These are phyloP conservation scores for Trebouxiophyceae sp. DNA, from an alignment of 163 green algal species.

Conservation along the genomic window DNA sequence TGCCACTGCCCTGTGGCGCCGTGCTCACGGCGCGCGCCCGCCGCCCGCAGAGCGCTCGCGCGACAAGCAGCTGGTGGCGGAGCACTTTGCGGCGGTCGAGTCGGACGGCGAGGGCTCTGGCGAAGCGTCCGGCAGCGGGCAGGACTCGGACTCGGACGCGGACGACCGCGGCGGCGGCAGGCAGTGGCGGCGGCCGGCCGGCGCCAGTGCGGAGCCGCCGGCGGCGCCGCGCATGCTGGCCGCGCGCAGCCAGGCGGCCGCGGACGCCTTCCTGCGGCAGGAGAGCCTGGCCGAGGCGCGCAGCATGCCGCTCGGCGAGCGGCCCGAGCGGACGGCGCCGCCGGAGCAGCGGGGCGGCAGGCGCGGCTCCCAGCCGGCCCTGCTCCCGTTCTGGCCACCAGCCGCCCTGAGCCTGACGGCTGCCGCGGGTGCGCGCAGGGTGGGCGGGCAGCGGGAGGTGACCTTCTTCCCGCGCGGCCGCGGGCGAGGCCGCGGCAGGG, in stretches of 20 bases:
- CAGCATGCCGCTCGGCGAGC: constrained; percentile 54
- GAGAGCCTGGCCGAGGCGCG: constrained; percentile 39
- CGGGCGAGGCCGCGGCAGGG: constrained; percentile 2
- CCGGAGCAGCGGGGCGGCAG: too few species aligned
- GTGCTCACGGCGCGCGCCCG: constrained; percentile 8
- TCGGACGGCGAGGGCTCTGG: constrained; percentile 11
- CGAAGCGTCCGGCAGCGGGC: constrained; percentile 8
- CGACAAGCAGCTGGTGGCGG: constrained; percentile 49
- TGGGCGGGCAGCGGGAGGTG: constrained; percentile 56
- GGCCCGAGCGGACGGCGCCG: constrained; percentile 20
- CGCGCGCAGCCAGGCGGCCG: constrained; percentile 49
- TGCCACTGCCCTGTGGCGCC: too few species aligned
- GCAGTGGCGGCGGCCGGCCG: not conserved
- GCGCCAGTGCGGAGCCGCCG: not conserved
- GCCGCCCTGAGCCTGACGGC: too few species aligned
- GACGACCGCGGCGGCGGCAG: not conserved
- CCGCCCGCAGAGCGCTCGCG: constrained; percentile 22
- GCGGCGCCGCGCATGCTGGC: constrained; percentile 61
- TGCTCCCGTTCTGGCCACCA: too few species aligned
- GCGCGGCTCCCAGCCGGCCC: too few species aligned
- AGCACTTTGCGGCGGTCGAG: constrained; percentile 67
- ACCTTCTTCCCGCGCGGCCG: constrained; percentile 43
- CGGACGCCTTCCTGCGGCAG: constrained; percentile 54
- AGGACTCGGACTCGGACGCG: constrained; percentile 2
- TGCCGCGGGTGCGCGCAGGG: constrained; percentile 13